phyloP scores from a whole-genome alignment of 441 rosid genomes.

The Syzygium syzygioides region DNA sequence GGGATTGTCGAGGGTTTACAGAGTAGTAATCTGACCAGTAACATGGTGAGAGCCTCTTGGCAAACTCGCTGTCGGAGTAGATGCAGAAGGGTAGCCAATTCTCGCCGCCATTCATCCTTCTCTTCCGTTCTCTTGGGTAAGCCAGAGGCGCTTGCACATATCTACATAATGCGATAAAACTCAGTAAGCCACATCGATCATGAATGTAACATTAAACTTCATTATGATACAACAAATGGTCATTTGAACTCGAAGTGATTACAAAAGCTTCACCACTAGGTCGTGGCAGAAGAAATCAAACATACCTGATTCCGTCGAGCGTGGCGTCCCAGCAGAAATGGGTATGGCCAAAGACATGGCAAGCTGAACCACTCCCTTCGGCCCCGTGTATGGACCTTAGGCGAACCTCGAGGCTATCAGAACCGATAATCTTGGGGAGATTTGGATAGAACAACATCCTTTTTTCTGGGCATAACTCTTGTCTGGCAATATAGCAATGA shows the following conservation, averaged over 20 bases:
- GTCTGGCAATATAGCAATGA: constrained; percentile 23
- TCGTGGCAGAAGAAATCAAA: background rate
- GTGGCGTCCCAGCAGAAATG: constrained; percentile 73
- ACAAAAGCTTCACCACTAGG: background rate
- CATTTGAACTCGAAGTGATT: background rate
- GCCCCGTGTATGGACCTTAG: constrained; percentile 44
- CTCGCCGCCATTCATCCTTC: constrained; percentile 62
- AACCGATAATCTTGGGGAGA: constrained; percentile 62
- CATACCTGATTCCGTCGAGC: constrained; percentile 57
- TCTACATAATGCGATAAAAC: constrained; percentile 17
- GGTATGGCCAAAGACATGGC: constrained; percentile 71
- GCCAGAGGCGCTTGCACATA: constrained; percentile 66
- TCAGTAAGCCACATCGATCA: background rate
- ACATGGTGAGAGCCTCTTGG: constrained; percentile 37
- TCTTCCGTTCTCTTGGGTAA: constrained; percentile 55
- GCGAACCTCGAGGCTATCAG: constrained; percentile 52
- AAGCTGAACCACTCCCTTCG: constrained; percentile 25
- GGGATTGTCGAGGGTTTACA: constrained; percentile 38
- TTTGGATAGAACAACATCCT: constrained; percentile 65
- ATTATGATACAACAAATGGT: background rate
- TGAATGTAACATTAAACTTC: background rate
- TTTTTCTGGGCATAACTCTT: constrained; percentile 75
- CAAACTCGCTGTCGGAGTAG: constrained; percentile 30
- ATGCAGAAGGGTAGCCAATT: constrained; percentile 51
- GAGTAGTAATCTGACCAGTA: constrained; percentile 63